These are phyloP conservation scores for Alternaria gansuensis DNA, from an alignment of 2,329 filamentous ascomycete species.

Conservation along the genomic window DNA sequence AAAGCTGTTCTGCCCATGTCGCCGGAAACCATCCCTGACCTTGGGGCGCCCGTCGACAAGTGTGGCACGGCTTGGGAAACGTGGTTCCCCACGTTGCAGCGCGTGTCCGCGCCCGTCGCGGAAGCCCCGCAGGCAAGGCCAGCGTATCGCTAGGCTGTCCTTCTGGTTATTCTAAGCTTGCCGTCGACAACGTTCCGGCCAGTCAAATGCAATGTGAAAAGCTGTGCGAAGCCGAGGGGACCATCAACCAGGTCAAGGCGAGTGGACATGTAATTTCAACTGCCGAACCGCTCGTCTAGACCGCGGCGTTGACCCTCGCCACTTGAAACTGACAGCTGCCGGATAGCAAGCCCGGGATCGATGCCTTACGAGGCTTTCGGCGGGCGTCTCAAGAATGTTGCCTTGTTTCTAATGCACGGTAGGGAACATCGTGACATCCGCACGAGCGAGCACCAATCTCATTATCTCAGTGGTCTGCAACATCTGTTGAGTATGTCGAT, in stretches of 20 bases:
- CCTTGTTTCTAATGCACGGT: conserved; percentile 26
- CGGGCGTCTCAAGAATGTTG: conserved; percentile 28
- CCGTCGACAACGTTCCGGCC: conserved; percentile 19
- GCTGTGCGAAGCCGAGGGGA: conserved; percentile 23
- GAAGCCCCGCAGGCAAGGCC: conserved; percentile 34
- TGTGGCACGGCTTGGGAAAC: conserved; percentile 38
- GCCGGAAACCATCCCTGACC: conserved; percentile 21
- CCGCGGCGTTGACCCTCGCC: conserved; percentile 20
- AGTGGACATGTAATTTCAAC: conserved; percentile 26
- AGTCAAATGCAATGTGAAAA: conserved; percentile 20
- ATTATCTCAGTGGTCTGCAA: conserved; percentile 19
- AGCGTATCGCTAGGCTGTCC: conserved; percentile 38
- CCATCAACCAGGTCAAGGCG: conserved; percentile 26
- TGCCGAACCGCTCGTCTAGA: conserved; percentile 39
- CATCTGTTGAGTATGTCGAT: conserved; percentile 35
- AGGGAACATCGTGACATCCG: conserved; percentile 20
- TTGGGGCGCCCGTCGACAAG: conserved; percentile 31
- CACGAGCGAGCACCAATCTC: conserved; percentile 28
- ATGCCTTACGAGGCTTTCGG: conserved; percentile 28
- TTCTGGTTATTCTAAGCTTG: conserved; percentile 25
- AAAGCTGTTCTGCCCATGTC: conserved; percentile 23
- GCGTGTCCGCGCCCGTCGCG: conserved; percentile 39
- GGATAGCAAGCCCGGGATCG: conserved; percentile 29
- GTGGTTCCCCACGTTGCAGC: conserved; percentile 49
- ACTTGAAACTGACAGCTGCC: conserved; percentile 28